Evolutionary conservation across 1,284 basidiomycete genomes (phyloP), one percentile per base, ranked within the genome.

Genomic region (Ustilago esculenta): DNA sequence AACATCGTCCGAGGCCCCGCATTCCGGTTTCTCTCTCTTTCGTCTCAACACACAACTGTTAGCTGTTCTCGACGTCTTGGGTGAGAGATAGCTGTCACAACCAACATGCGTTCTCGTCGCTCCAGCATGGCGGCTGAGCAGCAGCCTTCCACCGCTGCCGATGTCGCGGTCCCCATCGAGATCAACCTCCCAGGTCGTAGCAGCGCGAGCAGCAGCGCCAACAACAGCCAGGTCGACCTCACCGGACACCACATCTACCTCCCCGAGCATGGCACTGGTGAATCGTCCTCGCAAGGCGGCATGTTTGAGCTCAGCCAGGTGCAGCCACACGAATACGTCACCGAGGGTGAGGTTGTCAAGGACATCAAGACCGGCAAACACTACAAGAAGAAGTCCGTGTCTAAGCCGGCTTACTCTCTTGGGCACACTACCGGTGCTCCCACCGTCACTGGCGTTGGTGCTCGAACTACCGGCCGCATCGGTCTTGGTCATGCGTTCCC

Each of bases 291-390:
- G 1, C 36, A 42, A 20, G 46, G 43, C 5, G 58, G 54, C 48
- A 39, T 56, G 23, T 69, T 47, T 44, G 57, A 65, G 34, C 59
- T 75, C 17, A 36, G 37, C 11, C 54, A 46, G 12, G 46, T 75
- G 20, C 29, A 37, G n/a, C 49, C 70, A 5, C n/a, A 56, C 32
- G 60, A 66, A 6, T 24, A 40, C 2, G 57, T 63, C 21, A 23
- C 33, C 9, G 18, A 11, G 2, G 56, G 57, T 21, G 63, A 71
- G n/a, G 47, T 73, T 29, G 51, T 75, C 39, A 61, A 59, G 51
- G 73, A 75, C 53, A 36, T 49, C 39, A 69, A 67, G 47, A 66
- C 70, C 17, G 73, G 73, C 42, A 68, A 71, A 36, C 73, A 73
- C 33, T 75, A 75, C 61, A 63, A 64, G 21, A 71, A 70, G 52